A percentile compares a stretch with the other conserved stretches of the same genome.
Conservation (phyloP, 2,329 filamentous ascomycete species). For the Xylariaceae sp. region DNA sequence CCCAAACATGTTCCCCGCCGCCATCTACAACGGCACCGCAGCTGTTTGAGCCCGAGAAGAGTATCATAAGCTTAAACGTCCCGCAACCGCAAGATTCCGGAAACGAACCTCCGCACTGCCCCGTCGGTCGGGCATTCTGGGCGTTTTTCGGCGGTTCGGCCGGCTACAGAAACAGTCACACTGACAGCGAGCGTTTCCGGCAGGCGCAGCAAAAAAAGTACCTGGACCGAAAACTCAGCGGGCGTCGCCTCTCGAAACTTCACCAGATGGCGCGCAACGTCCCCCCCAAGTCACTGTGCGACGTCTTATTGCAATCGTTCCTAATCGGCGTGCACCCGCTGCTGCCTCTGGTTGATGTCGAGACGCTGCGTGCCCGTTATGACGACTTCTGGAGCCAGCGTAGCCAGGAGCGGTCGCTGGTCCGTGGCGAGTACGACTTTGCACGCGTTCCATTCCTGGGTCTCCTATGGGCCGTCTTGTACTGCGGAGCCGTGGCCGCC, state of each 20-base stretch:
- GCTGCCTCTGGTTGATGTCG: slow-evolving; percentile 7
- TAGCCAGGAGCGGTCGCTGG: not conserved
- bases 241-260: slow-evolving; percentile 9
- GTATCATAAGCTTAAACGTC: not conserved
- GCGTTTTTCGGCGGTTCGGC: not conserved
- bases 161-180: not conserved
- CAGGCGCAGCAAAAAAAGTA: slow-evolving; percentile 7
- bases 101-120: not conserved
- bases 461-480: slow-evolving; percentile 5
- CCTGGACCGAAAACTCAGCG: slow-evolving; percentile 5
- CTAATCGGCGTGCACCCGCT: slow-evolving; percentile 4
- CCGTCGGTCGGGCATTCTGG: slow-evolving; percentile 6
- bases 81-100: slow-evolving; percentile 1
- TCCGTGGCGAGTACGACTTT: slow-evolving; percentile 6
- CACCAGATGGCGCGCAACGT: slow-evolving; percentile 4
- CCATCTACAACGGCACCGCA: not conserved
- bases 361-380: slow-evolving; percentile 4
- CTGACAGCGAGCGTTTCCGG: slow-evolving; percentile 7
- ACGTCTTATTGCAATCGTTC: slow-evolving; percentile 10
- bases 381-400: slow-evolving; percentile 9
- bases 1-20: slow-evolving; percentile 1
- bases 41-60: slow-evolving; percentile 1
- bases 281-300: slow-evolving; percentile 3
- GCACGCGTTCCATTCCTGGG: slow-evolving; percentile 3
- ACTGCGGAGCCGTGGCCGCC: slow-evolving; percentile 7